Percentiles rank a stretch among this genome's conserved stretches.
phyloP scores from a whole-genome alignment of 495 filamentous ascomycete species.

The Podospora pseudopauciseta region DNA sequence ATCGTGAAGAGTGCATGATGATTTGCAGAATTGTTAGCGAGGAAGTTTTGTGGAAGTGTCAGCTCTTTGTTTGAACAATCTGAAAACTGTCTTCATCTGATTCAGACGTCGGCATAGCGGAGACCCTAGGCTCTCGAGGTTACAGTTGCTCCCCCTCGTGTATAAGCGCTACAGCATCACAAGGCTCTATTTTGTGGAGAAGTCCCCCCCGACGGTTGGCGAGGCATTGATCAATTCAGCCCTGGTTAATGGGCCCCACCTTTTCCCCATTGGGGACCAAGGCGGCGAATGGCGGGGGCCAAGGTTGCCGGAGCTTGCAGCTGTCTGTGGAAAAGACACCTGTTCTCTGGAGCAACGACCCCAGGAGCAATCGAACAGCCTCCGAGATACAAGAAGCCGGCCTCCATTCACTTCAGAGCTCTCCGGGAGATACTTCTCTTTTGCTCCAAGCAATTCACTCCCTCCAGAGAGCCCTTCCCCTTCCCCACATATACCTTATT shows the following conservation, averaged over 20 bases:
- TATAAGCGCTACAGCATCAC: background rate
- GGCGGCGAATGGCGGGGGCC: conserved; percentile 11
- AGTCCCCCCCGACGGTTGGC: background rate
- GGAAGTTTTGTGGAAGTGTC: background rate
- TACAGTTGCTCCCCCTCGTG: background rate
- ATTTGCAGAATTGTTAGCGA: background rate
- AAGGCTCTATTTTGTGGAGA: background rate
- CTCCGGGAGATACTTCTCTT: conserved; percentile 11
- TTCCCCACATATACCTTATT: conserved; percentile 11
- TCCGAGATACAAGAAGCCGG: conserved; percentile 29
- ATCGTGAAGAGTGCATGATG: background rate
- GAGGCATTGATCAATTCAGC: conserved; percentile 10
- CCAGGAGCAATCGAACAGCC: conserved; percentile 23
- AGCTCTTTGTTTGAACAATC: background rate
- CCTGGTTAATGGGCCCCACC: conserved; percentile 12
- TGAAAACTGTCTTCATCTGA: background rate
- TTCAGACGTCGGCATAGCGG: background rate
- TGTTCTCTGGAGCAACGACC: conserved; percentile 30
- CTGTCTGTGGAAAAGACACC: conserved; percentile 30
- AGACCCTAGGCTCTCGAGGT: background rate
- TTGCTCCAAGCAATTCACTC: conserved; percentile 3
- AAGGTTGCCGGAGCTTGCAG: conserved; percentile 15
- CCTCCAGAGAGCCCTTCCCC: background rate
- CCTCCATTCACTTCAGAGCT: conserved; percentile 8
- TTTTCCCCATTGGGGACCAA: conserved; percentile 11